Conservation (phyloP, 139 green algal species). For the Medakamo hakoo region DNA sequence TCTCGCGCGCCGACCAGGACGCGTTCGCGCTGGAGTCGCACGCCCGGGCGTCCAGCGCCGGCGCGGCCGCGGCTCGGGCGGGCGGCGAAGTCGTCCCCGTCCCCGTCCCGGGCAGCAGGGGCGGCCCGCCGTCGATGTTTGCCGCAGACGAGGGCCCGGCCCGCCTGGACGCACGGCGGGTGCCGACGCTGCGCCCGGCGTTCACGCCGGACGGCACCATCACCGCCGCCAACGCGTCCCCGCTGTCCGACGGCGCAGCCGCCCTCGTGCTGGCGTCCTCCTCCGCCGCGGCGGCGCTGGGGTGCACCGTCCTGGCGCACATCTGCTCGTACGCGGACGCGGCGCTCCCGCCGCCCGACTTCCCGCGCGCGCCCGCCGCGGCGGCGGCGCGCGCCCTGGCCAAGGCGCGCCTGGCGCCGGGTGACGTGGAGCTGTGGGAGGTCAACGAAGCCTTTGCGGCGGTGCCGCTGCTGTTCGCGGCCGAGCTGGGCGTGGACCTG, state of each 20-base stretch:
- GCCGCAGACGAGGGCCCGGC: conserved; percentile 41
- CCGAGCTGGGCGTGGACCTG: conserved; percentile 59
- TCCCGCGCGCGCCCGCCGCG: conserved; percentile 61
- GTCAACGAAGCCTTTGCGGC: conserved; percentile 91
- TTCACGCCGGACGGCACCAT: conserved; percentile 49
- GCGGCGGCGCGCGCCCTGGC: conserved; percentile 47
- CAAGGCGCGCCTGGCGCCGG: conserved; percentile 1
- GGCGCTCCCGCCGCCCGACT: conserved; percentile 47
- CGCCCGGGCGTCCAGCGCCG: conserved; percentile 28
- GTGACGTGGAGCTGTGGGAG: conserved; percentile 59
- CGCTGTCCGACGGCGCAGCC: conserved; percentile 74
- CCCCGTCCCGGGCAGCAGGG: conserved; percentile 10
- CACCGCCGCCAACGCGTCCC: conserved; percentile 72
- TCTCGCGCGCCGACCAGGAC: conserved; percentile 28
- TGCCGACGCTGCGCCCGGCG: conserved; percentile 49
- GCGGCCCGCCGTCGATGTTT: background rate
- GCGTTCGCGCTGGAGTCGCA: conserved; percentile 44
- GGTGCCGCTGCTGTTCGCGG: conserved; percentile 49
- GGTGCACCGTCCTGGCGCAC: conserved; percentile 34
- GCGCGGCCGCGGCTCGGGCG: background rate
- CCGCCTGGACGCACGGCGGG: conserved; percentile 54
- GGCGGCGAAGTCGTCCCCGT: conserved; percentile 45
- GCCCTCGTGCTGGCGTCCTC: conserved; percentile 56
- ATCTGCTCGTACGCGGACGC: conserved; percentile 57
- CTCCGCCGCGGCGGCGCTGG: conserved; percentile 15